Conservation (phyloP, 2,329 filamentous ascomycete genomes). For the Hypomyces perniciosus region DNA sequence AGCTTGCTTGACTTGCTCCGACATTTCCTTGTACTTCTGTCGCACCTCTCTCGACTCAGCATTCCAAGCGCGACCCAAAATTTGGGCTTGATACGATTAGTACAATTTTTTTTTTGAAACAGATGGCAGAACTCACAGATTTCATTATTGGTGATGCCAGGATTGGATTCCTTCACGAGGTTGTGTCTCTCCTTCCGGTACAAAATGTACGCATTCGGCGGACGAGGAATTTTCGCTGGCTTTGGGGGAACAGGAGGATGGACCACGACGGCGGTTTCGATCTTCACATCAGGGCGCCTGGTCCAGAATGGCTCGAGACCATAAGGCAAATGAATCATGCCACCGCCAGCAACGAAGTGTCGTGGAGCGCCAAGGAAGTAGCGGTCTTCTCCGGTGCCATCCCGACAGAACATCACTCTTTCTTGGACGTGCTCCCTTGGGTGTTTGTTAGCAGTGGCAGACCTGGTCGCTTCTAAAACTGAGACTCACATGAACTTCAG, state of each 20-base stretch:
- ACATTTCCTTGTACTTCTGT: slow-evolving; percentile 26
- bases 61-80: slow-evolving; percentile 34
- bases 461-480: not conserved
- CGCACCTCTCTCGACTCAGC: slow-evolving; percentile 25
- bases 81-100: slow-evolving; percentile 27
- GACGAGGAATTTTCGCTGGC: slow-evolving; percentile 28
- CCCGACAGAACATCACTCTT: slow-evolving; percentile 21
- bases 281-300: slow-evolving; percentile 8
- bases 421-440: slow-evolving; percentile 15
- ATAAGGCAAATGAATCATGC: slow-evolving; percentile 16
- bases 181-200: slow-evolving; percentile 36
- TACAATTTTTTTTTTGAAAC: not conserved
- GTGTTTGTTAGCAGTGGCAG: not conserved
- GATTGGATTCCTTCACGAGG: slow-evolving; percentile 27
- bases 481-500: slow-evolving; percentile 21
- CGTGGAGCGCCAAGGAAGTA: slow-evolving; percentile 23
- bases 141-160: slow-evolving; percentile 35
- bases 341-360: slow-evolving; percentile 17
- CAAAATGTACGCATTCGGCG: slow-evolving; percentile 38
- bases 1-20: slow-evolving; percentile 25
- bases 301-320: slow-evolving; percentile 21
- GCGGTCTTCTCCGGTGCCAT: slow-evolving; percentile 21
- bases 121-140: slow-evolving; percentile 31
- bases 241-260: slow-evolving; percentile 11
- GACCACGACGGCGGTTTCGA: slow-evolving; percentile 10